phyloP scores from a whole-genome alignment of 1,139 yeast species.

The Keqinozyma sinolaborantium region DNA sequence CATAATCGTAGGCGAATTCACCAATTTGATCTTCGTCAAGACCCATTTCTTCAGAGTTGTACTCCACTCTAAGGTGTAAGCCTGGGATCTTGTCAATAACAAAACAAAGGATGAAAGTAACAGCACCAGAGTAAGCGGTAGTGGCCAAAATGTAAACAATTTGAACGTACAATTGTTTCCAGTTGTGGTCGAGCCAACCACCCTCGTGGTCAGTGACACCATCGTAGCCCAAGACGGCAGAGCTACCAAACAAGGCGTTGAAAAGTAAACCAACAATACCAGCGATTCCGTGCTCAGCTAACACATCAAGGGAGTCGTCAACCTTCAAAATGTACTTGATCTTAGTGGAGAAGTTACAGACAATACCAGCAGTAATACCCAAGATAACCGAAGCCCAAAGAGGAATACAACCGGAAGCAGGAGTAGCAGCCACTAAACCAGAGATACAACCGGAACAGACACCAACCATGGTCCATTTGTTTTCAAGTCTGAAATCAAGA shows the following conservation, averaged over 20 bases:
- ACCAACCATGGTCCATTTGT: slow-evolving; percentile 93
- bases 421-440: slow-evolving; percentile 95
- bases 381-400: slow-evolving; percentile 87
- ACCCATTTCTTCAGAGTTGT: slow-evolving; percentile 84
- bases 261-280: slow-evolving; percentile 86
- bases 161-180: slow-evolving; percentile 88
- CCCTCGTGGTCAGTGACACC: slow-evolving; percentile 78
- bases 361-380: slow-evolving; percentile 76
- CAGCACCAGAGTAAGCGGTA: slow-evolving; percentile 70
- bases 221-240: slow-evolving; percentile 88
- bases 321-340: slow-evolving; percentile 76
- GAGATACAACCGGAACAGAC: slow-evolving; percentile 93
- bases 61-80: slow-evolving; percentile 72
- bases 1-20: slow-evolving; percentile 96
- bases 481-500: slow-evolving; percentile 81
- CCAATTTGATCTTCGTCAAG: slow-evolving; percentile 97
- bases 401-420: slow-evolving; percentile 88
- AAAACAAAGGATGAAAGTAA: slow-evolving; percentile 75
- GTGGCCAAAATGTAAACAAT: slow-evolving; percentile 78
- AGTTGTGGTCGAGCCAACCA: slow-evolving; percentile 91
- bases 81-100: slow-evolving; percentile 80
- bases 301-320: slow-evolving; percentile 91
- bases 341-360: slow-evolving; percentile 89
- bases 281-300: slow-evolving; percentile 98
- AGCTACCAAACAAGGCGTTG: slow-evolving; percentile 84